Conservation (phyloP, 192 early-diverging fungal genomes). For the Chytriomyces sp. region DNA sequence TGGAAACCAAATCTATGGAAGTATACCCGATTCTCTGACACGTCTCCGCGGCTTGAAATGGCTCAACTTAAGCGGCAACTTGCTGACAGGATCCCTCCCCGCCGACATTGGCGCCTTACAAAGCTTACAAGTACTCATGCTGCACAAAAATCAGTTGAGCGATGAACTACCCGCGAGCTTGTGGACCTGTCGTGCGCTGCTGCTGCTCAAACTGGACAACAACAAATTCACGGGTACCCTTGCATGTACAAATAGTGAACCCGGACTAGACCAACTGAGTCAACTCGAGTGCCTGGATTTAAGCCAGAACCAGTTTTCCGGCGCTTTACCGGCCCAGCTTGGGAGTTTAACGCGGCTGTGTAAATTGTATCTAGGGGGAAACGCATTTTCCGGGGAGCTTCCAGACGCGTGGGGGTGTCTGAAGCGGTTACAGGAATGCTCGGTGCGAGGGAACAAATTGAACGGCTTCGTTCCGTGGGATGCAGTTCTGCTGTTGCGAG, state of each 20-base stretch:
- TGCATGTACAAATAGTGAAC: neutral
- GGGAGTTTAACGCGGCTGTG: neutral
- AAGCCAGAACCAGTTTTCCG: neutral
- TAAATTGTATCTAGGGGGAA: neutral
- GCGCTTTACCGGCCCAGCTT: neutral
- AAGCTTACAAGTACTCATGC: neutral
- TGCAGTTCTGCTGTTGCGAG: neutral
- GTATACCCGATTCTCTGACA: neutral
- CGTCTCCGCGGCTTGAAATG: neutral
- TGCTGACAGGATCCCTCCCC: constrained; percentile 8
- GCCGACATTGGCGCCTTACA: neutral
- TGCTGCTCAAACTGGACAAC: neutral
- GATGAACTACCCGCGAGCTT: neutral
- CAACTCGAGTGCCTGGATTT: neutral
- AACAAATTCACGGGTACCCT: neutral
- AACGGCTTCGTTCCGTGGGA: neutral
- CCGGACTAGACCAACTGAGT: neutral
- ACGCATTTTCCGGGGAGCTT: neutral
- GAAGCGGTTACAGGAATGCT: neutral
- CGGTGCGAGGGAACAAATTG: neutral
- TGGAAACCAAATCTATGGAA: neutral
- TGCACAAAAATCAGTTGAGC: constrained; percentile 1
- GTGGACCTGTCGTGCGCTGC: neutral
- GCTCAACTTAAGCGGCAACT: constrained; percentile 1
- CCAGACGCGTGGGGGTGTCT: neutral